Percentiles rank a stretch among this genome's conserved stretches.
Conservation (phyloP, 2,329 filamentous ascomycete genomes). For the Dactylonectria estremocensis region DNA sequence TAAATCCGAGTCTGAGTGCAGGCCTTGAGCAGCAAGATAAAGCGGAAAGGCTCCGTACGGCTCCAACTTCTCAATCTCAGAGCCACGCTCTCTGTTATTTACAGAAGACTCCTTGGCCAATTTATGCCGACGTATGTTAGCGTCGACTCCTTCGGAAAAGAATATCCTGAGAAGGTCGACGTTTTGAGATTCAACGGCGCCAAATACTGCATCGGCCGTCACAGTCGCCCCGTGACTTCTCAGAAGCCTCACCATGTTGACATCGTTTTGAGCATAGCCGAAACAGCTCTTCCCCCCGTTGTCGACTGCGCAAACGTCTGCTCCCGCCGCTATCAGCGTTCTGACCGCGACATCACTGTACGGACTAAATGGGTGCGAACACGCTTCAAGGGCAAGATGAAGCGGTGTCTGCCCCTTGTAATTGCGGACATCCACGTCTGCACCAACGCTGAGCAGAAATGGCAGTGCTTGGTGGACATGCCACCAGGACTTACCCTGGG, state of each 20-base stretch:
- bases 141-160: conserved; percentile 28
- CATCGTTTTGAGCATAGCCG: conserved; percentile 10
- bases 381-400: conserved; percentile 32
- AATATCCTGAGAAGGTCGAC: conserved; percentile 24
- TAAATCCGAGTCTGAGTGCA: neutral
- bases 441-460: conserved; percentile 40
- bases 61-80: neutral
- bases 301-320: conserved; percentile 41
- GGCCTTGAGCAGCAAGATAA: conserved; percentile 18
- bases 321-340: conserved; percentile 39
- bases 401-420: conserved; percentile 34
- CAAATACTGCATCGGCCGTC: conserved; percentile 31
- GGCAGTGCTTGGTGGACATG: conserved; percentile 42
- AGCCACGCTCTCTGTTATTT: too few relatives aligned
- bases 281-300: conserved; percentile 30
- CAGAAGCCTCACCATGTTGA: conserved; percentile 32
- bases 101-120: neutral
- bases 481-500: conserved; percentile 40
- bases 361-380: conserved; percentile 3
- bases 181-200: conserved; percentile 33
- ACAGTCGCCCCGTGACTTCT: conserved; percentile 33
- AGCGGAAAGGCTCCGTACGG: conserved; percentile 29
- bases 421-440: conserved; percentile 31
- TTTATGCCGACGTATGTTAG: conserved; percentile 29
- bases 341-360: conserved; percentile 35